Evolutionary conservation across 2,329 filamentous ascomycete species (phyloP), one percentile per base, ranked within the genome.

Genomic region (Aschersonia sp.): DNA sequence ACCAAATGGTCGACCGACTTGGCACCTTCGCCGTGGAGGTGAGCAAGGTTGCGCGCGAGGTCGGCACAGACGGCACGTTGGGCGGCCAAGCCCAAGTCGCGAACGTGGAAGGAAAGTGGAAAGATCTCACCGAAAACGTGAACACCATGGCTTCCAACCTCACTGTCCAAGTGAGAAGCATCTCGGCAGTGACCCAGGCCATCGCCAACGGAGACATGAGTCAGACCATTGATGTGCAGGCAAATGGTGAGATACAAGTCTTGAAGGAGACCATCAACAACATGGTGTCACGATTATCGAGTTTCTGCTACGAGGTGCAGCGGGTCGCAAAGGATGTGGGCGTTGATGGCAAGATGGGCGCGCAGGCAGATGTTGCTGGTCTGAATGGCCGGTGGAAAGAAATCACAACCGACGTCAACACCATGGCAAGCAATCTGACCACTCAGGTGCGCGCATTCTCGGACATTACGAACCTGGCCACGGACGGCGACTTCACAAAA

Each of bases 361-460:
- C 90, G 14, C 92, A 98, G 63, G 92, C 90, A 51, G 89, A 95
- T 61, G 86, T 95, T 45, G 86, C 87, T 54, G 89, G 89, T 49
- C 82, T 97, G 50, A 87, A 89, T 56, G 90, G 90, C 52, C 81
- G 89, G 47, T 98, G 90, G 92, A 95, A 95, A 62, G 90, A 98
- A 63, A 97, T 98, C 58, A 97, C 92, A 0, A 90, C 88, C 47
- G 87, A 95, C 61, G 88, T 95, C 63, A 95, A 95, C 64, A 95
- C 87, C 45, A 94, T 94, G 87, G 82, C 82, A 31, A 79, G 74
- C 58, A 80, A 80, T 50, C 62, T 80, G 66, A 97, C 90, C 4
- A 92, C 90, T 1, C 92, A 98, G 76, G 92, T 98, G 58, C 84
- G 92, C 56, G 92, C 92, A 39, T 98, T 98, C 65, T 92, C 89